These are phyloP conservation scores for Podila epicladia DNA, from an alignment of 192 early-diverging fungal species.

Conservation along the genomic window DNA sequence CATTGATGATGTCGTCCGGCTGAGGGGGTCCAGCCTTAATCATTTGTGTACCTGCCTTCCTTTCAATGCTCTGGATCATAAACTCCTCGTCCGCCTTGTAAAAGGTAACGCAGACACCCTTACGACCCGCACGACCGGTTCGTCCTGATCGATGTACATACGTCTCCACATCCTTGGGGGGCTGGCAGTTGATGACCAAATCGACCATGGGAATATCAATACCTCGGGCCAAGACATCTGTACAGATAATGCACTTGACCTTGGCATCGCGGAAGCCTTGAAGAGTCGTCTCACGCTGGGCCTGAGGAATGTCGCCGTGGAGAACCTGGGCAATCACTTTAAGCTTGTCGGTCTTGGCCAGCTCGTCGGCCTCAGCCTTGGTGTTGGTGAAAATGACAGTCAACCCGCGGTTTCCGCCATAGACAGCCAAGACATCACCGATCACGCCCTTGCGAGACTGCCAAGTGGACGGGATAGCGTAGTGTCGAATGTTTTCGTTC, in stretches of 20 bases:
- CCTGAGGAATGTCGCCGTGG: conserved; percentile 88
- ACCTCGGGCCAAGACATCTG: conserved; percentile 95
- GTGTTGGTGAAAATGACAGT: conserved; percentile 97
- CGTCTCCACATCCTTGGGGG: conserved; percentile 91
- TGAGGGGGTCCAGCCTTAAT: conserved; percentile 86
- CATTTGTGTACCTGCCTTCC: conserved; percentile 84
- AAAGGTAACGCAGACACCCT: conserved; percentile 93
- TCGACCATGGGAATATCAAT: conserved; percentile 97
- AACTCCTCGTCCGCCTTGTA: conserved; percentile 89
- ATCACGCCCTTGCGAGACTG: conserved; percentile 91
- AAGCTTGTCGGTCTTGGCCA: conserved; percentile 81
- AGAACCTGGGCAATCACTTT: conserved; percentile 81
- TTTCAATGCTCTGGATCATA: conserved; percentile 80
- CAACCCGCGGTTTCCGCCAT: conserved; percentile 80
- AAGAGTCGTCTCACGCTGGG: conserved; percentile 81
- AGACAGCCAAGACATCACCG: conserved; percentile 92
- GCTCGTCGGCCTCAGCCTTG: conserved; percentile 88
- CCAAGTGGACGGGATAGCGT: conserved; percentile 87
- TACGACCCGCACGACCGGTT: conserved; percentile 91
- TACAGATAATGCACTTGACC: conserved; percentile 87
- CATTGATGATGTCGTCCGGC: conserved; percentile 87
- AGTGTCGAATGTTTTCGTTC: conserved; percentile 86
- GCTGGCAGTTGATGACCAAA: conserved; percentile 96
- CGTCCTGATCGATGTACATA: conserved; percentile 97
- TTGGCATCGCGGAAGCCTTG: conserved; percentile 90